Base-by-base conservation (phyloP, 371 early-diverging fungal species). In the Actinomucor elegans region DNA sequence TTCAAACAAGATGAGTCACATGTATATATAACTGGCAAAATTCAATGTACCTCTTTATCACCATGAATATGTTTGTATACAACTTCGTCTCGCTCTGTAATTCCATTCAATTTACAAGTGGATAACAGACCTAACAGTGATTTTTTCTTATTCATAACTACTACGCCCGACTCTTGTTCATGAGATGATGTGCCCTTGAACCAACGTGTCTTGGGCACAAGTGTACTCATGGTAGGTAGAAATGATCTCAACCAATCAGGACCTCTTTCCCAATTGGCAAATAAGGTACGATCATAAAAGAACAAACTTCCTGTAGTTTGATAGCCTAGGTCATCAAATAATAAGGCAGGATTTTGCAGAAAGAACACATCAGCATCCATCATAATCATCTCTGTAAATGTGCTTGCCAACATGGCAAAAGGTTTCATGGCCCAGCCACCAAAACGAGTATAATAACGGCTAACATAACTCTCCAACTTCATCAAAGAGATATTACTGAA, bases 321-420 rank as follows among this genome's bases (percentile, higher is more conserved):
- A 55, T 79, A 87, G 1, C 69, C 76, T 4, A 59, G 47, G 33
- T 75, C 73, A 0, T 70, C 52, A 53, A 83, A 80, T n/a, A 85
- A 42, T 0, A 42, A 20, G 1, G 57, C 63, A 2, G 88, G 88
- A n/a, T 75, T 52, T 52, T 81, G 75, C 26, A 88, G 54, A 57
- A 85, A 87, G 35, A 81, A 68, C n/a, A 61, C 82, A 34, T 89
- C 90, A 1, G 87, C 83, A 62, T 89, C 87, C 43, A 86, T 58
- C 36, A 87, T 67, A 44, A 89, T 78, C 4, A 77, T 65, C 29
- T 84, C 78, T 10, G 59, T 60, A 51, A 88, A 88, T 2, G 47
- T 54, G 3, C 85, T 83, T 0, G 79, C 81, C 36, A 87, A 57
- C 32, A 87, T 74, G 0, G 78, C 67, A 64, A 73, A 84, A 1